Percentiles rank a stretch among this genome's conserved stretches.
phyloP scores from a whole-genome alignment of 805 yeast genomes.

The Ogataea corticis region DNA sequence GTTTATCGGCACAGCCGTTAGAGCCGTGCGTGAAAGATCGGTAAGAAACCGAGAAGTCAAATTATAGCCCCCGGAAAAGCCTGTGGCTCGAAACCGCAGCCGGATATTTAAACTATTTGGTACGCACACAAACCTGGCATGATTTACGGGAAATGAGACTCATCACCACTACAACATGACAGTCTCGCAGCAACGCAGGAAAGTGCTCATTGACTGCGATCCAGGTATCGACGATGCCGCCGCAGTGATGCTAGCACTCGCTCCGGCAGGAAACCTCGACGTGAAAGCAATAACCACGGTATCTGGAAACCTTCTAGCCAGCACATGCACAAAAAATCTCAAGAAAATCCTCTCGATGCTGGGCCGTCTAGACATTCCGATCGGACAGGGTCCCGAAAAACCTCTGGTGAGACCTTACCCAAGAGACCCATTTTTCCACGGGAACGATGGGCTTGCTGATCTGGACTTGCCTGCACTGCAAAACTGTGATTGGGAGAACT shows the following conservation, averaged over 20 bases:
- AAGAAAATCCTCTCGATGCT: conserved; percentile 25
- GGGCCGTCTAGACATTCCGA: conserved; percentile 20
- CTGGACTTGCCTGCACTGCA: conserved; percentile 23
- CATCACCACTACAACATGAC: neutral
- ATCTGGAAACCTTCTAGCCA: conserved; percentile 27
- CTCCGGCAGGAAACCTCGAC: conserved; percentile 23
- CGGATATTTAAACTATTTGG: no score
- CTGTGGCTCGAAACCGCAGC: neutral
- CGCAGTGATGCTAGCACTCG: conserved; percentile 26
- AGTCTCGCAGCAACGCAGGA: conserved; percentile 4
- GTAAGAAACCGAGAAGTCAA: no score
- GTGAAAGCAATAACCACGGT: conserved; percentile 32
- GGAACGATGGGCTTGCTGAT: conserved; percentile 28
- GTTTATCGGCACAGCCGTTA: neutral
- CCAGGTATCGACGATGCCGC: conserved; percentile 32
- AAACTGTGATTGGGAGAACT: conserved; percentile 15
- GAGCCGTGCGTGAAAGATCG: neutral
- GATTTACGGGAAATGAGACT: no score
- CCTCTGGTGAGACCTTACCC: conserved; percentile 29
- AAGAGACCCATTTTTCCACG: conserved; percentile 30
- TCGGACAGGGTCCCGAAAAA: conserved; percentile 32
- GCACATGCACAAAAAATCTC: conserved; percentile 23
- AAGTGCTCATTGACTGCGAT: conserved; percentile 30
- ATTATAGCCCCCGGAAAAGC: neutral
- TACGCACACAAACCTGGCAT: no score